Base-by-base conservation (phyloP, 1,139 yeast species). In the Candida albicans region DNA sequence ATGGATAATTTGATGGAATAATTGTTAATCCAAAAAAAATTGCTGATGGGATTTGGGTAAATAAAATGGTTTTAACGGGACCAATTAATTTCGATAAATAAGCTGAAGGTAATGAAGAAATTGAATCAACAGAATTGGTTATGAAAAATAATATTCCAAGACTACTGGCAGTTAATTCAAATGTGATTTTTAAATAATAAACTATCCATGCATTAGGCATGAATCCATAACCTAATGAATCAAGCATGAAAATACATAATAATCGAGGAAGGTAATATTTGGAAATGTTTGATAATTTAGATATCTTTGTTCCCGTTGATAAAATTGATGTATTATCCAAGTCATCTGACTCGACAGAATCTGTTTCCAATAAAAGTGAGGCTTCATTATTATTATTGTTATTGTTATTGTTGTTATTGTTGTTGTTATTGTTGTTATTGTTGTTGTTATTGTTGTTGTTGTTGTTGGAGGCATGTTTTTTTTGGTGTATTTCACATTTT, bases 181-280 rank as follows among this genome's bases (percentile, higher is more conserved):
- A 78, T 4, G 60, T 55, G 29, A 59, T 61, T 44, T 75, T 75
- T 65, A 88, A 82, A 63, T 87, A 90, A 58, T 84, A 89, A 28
- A 89, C 88, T 40, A 86, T 76, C 96, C 96, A 90, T 1, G 96
- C 86, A 39, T 83, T 73, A 1, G 96, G 84, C 88, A 88, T 85
- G 61, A 89, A 84, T 0, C 96, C 96, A 48, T 83, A 82, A 0
- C 96, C 96, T 43, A 90, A 73, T 0, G 96, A 87, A 61, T 90
- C 96, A 49, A 86, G 77, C 68, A 88, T 79, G 49, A 84, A 74
- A 7, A 86, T 73, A 33, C 72, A 60, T 29, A 79, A 56, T 11
- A 79, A 61, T 37, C 72, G 65, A 8, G 71, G 62, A 13, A 79
- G 61, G 30, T 68, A 65, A 31, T 57, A 48, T 28, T 57, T 64